Evolutionary conservation across 75 land plant species (phyloP), one percentile per base, ranked within the genome.

Genomic region (Selaginella tamariscina): DNA sequence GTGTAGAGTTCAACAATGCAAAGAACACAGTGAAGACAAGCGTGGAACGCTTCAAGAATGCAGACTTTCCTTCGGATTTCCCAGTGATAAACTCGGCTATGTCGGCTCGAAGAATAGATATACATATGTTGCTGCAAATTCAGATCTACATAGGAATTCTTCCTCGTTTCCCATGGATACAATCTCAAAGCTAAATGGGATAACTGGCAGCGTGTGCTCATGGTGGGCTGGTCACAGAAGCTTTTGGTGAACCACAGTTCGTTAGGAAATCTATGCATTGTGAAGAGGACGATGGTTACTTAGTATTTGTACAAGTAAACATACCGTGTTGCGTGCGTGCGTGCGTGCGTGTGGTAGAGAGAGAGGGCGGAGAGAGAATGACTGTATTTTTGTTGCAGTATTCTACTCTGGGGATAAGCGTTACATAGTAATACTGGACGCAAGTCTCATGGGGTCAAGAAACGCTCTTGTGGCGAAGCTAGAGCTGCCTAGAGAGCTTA

Each of bases 211-310:
- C 24, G 74, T 31, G 0, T 29, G 32, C 0, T 77, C 79, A 15
- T 89, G 94, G 94, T 77, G 68, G n/a, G 76, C 83, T 15, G 80
- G 81, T 5, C 30, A 64, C 2, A 69, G 94, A n/a, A 56, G 86
- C 86, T 71, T 60, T 89, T 5, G 94, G 94, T 21, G 89, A 89
- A 68, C 88, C 91, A 0, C 54, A 82, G 13, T 89, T 84, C 62
- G 78, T 86, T 0, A 84, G 64, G 65, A 39, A 39, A 15, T 5
- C 11, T 15, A 5, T 15, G 11, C 49, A 39, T 5, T 5, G 49
- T 29, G 81, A 73, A 24, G 80, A 75, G 68, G 93, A 89, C 59
- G 84, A 84, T 71, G 87, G 89, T 8, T 86, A 86, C 65, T 31
- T 86, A 64, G 70, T 88, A 0, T 70, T 80, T 18, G 82, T 86